Evolutionary conservation across 129 eudicot genomes (phyloP).

Genomic region (Flaveria sonorensis): DNA sequence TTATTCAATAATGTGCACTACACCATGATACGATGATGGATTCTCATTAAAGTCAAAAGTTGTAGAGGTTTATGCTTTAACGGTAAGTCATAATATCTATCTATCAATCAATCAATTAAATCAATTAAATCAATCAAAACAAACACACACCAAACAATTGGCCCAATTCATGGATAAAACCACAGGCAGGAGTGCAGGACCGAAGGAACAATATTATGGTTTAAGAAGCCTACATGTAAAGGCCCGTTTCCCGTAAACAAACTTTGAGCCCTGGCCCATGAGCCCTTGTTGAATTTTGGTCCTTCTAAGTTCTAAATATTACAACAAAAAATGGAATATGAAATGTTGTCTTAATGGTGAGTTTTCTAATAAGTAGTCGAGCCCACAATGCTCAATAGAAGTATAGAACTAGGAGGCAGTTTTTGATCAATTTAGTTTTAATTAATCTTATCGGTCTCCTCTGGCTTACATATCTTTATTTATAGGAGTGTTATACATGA

Average conservation of each 20-base stretch:
- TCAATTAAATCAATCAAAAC: neutral
- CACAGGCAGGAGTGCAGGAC: neutral
- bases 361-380: too few species aligned
- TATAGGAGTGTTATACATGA: too few species aligned
- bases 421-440: too few species aligned
- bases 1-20: slow-evolving; percentile 15
- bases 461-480: too few species aligned
- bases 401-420: too few species aligned
- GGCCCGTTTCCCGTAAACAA: slow-evolving; percentile 1
- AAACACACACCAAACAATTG: neutral
- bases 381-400: too few species aligned
- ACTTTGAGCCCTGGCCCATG: neutral
- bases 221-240: neutral
- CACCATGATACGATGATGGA: slow-evolving; percentile 28
- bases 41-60: slow-evolving; percentile 41
- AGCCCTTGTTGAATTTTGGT: neutral
- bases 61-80: slow-evolving; percentile 31
- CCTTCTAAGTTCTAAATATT: too few species aligned
- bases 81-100: slow-evolving; percentile 15
- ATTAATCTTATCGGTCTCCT: too few species aligned
- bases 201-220: neutral
- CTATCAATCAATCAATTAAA: slow-evolving; percentile 12
- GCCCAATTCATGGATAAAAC: neutral
- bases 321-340: too few species aligned
- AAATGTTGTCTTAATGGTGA: too few species aligned